Percentiles rank a stretch among this genome's conserved stretches.
Evolutionary conservation across 768 basidiomycete species (phyloP).

Genomic region (Lactarius hatsudake): DNA sequence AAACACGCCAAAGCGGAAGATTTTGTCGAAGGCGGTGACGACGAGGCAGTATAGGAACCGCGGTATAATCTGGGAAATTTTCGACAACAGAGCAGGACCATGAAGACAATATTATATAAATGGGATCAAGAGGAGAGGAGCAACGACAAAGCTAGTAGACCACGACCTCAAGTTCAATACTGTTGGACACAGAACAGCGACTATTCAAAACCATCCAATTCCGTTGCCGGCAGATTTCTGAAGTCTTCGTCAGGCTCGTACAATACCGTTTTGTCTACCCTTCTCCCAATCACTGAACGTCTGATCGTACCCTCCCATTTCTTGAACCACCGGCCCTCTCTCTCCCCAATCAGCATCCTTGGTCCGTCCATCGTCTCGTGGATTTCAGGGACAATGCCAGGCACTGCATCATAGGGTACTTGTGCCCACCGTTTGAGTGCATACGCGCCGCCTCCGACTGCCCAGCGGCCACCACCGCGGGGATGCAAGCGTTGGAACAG

Average conservation of each 20-base stretch:
- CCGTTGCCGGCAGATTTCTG: conserved; percentile 8
- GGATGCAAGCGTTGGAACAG: conserved; percentile 66
- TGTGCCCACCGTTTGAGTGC: conserved; percentile 51
- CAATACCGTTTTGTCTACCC: conserved; percentile 22
- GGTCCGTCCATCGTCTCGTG: conserved; percentile 35
- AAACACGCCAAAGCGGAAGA: conserved; percentile 57
- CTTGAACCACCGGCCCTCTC: conserved; percentile 78
- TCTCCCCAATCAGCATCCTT: conserved; percentile 51
- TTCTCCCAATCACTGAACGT: conserved; percentile 46
- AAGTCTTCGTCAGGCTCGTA: conserved; percentile 23
- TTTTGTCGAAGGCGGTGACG: conserved; percentile 50
- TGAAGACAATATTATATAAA: not conserved
- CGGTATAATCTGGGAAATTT: conserved; percentile 35
- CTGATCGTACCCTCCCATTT: conserved; percentile 70
- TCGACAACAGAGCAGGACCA: not conserved
- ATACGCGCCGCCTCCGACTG: conserved; percentile 73
- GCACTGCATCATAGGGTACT: not conserved
- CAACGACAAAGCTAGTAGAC: conserved; percentile 25
- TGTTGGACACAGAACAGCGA: conserved; percentile 9
- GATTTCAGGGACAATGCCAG: conserved; percentile 2
- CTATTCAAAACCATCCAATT: not conserved
- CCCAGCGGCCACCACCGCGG: conserved; percentile 71
- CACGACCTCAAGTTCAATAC: not conserved
- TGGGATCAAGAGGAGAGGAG: conserved; percentile 8
- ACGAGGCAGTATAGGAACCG: conserved; percentile 51